Base-by-base conservation (phyloP, 1,284 basidiomycete genomes). In the Cryptococcus maquisensis region DNA sequence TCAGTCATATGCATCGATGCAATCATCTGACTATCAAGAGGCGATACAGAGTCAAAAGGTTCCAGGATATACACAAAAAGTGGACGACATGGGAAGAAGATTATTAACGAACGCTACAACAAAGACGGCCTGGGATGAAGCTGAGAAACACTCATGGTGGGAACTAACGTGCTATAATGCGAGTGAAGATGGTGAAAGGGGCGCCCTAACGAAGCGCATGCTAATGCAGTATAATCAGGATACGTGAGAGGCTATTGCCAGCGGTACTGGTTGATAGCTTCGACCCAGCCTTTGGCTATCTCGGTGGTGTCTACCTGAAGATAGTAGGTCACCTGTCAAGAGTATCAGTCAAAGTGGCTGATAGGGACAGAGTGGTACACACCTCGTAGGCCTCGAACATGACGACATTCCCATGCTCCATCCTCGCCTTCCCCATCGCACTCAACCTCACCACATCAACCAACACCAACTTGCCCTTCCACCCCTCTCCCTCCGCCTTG, bases 311-410 rank as follows among this genome's bases (percentile, higher is more conserved):
- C 43, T 8, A 44, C 43, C 23, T 44, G 43, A 21, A 44, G 43
- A 24, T 44, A 44, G 43, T 44, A 44, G 16, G 43, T 21, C 10
- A 44, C 21, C 43, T 44, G 13, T 23, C 24, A 16, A 44, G 10
- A 21, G 18, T 12, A 9, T 23, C 20, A 24, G 43, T 8, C 24
- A 10, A 8, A 8, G 12, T 20, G 2, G 12, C 43, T 26, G 18
- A 23, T 10, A 23, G 7, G 23, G 21, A 44, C 7, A 9, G n/a
- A 32, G 20, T 13, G 24, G 20, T 35, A 24, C 47, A 37, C 47
- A 48, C 47, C 8, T 48, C 36, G 20, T 48, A 48, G 16, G 47
- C 47, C 21, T 48, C 47, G 23, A 48, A 48, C 13, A 38, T 32
- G 6, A 48, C 36, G 13, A 48, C 36, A 21, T 48, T 48, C 1